Percentiles rank a stretch among this genome's conserved stretches.
Evolutionary conservation across 2,329 filamentous ascomycete genomes (phyloP).

Genomic region (Cryphonectria nitschkei): DNA sequence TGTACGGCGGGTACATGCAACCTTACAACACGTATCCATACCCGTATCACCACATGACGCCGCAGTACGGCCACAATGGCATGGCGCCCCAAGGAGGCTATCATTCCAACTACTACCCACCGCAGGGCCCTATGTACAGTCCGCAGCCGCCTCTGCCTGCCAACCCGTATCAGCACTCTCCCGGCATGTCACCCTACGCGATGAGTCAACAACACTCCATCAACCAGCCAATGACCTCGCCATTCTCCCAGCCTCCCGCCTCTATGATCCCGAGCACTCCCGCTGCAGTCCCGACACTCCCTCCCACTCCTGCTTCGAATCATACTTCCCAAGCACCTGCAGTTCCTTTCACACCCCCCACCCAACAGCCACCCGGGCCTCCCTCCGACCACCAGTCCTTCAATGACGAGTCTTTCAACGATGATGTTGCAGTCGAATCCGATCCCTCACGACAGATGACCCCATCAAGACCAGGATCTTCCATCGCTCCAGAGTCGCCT

Average conservation of each 20-base stretch:
- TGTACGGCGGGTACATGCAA: constrained; percentile 57
- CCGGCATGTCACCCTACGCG: constrained; percentile 40
- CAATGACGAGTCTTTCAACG: constrained; percentile 2
- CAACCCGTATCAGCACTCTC: constrained; percentile 56
- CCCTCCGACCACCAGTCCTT: neutral
- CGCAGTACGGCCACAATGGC: constrained; percentile 61
- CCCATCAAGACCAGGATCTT: constrained; percentile 38
- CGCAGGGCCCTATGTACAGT: constrained; percentile 52
- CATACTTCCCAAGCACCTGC: constrained; percentile 46
- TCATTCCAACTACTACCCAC: constrained; percentile 49
- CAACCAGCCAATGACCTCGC: neutral
- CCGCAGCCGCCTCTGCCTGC: constrained; percentile 41
- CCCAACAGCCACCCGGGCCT: constrained; percentile 4
- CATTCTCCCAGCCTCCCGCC: constrained; percentile 42
- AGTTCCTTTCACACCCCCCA: constrained; percentile 44
- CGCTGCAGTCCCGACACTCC: constrained; percentile 44
- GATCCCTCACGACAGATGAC: constrained; percentile 37
- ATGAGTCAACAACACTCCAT: constrained; percentile 13
- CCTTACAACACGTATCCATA: constrained; percentile 56
- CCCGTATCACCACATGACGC: constrained; percentile 50
- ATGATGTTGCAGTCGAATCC: constrained; percentile 3
- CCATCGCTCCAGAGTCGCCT: constrained; percentile 43
- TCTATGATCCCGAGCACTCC: constrained; percentile 45
- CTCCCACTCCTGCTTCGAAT: constrained; percentile 58
- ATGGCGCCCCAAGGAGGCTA: constrained; percentile 51